Percentiles rank a stretch among this genome's conserved stretches.
These are phyloP conservation scores for Sporisorium reilianum DNA, from an alignment of 1,284 basidiomycete species.

Conservation along the genomic window DNA sequence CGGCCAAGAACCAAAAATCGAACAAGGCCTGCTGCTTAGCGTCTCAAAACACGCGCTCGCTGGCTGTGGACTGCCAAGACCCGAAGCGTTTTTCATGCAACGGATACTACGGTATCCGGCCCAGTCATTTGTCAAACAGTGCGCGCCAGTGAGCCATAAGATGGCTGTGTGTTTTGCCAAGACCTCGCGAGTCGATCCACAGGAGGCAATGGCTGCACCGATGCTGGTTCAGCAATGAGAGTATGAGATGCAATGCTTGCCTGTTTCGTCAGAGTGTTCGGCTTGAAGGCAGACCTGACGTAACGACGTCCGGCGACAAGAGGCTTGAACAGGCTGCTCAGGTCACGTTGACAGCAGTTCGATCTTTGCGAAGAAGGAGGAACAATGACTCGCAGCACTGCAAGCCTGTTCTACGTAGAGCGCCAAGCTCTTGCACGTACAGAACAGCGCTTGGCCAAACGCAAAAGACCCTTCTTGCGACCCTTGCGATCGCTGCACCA, in stretches of 20 bases:
- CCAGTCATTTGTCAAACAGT: constrained; percentile 27
- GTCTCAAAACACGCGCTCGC: not conserved
- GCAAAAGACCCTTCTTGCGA: not conserved
- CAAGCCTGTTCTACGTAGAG: not conserved
- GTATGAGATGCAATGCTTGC: not conserved
- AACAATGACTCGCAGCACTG: not conserved
- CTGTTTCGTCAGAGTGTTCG: not conserved
- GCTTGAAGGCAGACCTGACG: not conserved
- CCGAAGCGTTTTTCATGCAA: constrained; percentile 3
- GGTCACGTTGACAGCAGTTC: not conserved
- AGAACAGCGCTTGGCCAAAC: not conserved
- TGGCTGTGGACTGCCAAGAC: not conserved
- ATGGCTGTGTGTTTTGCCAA: constrained; percentile 7
- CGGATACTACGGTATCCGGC: too few species aligned
- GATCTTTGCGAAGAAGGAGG: not conserved
- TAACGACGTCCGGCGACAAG: too few species aligned
- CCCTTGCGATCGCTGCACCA: not conserved
- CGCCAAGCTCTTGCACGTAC: not conserved
- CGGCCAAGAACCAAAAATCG: constrained; percentile 20
- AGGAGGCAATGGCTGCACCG: not conserved
- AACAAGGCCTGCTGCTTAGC: too few species aligned
- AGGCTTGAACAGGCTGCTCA: not conserved
- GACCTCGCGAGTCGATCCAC: constrained; percentile 7
- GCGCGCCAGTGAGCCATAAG: not conserved
- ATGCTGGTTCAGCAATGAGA: too few species aligned